phyloP scores from a whole-genome alignment of 805 yeast genomes.

The Metschnikowia arizonensis region DNA sequence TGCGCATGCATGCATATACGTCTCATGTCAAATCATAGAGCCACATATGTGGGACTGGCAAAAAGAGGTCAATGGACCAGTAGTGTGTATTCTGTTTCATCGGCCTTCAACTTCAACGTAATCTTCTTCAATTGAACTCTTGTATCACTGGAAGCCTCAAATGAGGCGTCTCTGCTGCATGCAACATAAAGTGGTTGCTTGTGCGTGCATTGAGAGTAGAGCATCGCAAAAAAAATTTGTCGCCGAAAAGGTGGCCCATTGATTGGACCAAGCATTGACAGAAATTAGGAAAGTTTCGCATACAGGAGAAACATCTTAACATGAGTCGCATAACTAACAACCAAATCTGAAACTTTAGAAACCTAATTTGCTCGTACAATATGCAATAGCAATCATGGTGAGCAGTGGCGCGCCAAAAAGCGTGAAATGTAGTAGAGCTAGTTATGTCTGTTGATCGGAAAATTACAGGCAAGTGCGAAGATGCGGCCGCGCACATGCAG shows the following conservation, averaged over 20 bases:
- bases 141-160: background rate
- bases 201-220: constrained; percentile 3
- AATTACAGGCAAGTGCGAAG: background rate
- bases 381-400: background rate
- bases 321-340: background rate
- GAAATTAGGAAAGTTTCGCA: too few relatives aligned
- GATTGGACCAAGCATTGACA: too few relatives aligned
- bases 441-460: background rate
- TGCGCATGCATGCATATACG: background rate
- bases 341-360: background rate
- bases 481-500: background rate
- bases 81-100: background rate
- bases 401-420: background rate
- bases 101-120: too few relatives aligned
- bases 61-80: too few relatives aligned
- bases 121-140: too few relatives aligned
- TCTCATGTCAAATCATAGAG: background rate
- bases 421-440: background rate
- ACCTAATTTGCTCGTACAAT: background rate
- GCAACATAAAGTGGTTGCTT: background rate
- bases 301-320: too few relatives aligned
- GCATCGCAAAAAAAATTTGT: constrained; percentile 3
- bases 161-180: background rate
- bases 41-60: background rate
- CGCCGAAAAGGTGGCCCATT: background rate